Conservation (phyloP, 495 filamentous ascomycete genomes). For the Penicillium antarcticum region DNA sequence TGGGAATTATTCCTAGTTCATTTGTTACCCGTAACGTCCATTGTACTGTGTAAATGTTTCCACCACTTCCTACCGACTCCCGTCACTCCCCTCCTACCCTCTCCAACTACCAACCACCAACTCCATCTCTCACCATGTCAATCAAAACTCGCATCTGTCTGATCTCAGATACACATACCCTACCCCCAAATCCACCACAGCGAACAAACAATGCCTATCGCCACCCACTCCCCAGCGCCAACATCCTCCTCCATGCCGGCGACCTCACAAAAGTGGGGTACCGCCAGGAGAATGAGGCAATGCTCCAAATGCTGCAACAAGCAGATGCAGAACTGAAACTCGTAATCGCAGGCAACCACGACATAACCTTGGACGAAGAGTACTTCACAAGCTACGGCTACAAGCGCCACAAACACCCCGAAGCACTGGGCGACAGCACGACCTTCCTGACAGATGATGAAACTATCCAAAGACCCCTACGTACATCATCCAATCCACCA, state of each 20-base stretch:
- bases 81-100: neutral
- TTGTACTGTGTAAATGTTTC: neutral
- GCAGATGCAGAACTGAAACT: slow-evolving; percentile 69
- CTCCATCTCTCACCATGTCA: slow-evolving; percentile 12
- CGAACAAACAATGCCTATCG: slow-evolving; percentile 37
- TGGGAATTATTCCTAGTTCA: slow-evolving; percentile 35
- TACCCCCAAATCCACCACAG: slow-evolving; percentile 23
- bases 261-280: slow-evolving; percentile 67
- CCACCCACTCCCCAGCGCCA: slow-evolving; percentile 48
- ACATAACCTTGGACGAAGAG: slow-evolving; percentile 63
- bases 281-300: slow-evolving; percentile 47
- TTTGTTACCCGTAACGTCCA: slow-evolving; percentile 11
- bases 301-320: slow-evolving; percentile 50
- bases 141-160: slow-evolving; percentile 53
- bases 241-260: slow-evolving; percentile 71
- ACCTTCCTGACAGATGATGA: slow-evolving; percentile 12
- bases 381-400: slow-evolving; percentile 40
- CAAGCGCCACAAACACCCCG: slow-evolving; percentile 27
- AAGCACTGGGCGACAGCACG: slow-evolving; percentile 10
- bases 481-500: neutral
- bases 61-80: neutral
- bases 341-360: slow-evolving; percentile 80
- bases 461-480: slow-evolving; percentile 1
- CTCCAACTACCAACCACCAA: neutral
- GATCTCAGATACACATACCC: slow-evolving; percentile 62